Evolutionary conservation across 495 filamentous ascomycete species (phyloP), one percentile per base, ranked within the genome.

Genomic region (Annulohypoxylon bovei): DNA sequence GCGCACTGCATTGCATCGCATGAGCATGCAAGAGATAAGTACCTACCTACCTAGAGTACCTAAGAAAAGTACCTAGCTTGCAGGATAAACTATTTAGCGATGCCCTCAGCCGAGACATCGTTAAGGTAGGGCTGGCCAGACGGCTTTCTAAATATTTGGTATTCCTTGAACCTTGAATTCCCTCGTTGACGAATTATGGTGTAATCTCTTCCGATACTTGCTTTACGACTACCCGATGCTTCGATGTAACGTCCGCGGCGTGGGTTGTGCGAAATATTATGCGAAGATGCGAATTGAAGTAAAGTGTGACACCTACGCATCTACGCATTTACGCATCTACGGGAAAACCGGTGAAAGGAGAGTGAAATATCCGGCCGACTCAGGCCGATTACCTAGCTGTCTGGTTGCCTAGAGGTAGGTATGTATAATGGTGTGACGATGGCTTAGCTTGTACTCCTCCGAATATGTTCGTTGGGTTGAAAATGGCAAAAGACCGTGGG

Each of bases 1-100:
- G 22, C 64, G 60, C 63, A 64, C 68, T 55, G 64, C 69, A 67
- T 68, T 39, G 59, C 63, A 64, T 67, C 1, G 64, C 53, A 68
- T 63, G 9, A 50, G 46, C 42, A 53, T 35, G 11, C 39, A 20
- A 18, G 39, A 42, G 39, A 42, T 6, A 27, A n/a, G 52, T 53
- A 65, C 11, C n/a, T 37, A 35, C 27, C 27, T 30, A 52, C 25
- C 23, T 20, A 30, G 39, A 39, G 25, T 59, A 12, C 6, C 20
- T 7, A 28, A 25, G 16, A 32, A 2, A 28, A 32, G 22, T 33
- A 35, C 27, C 49, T 55, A 44, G 14, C 28, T 27, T 62, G 44
- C 25, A 54, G 20, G 53, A 39, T 8, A 39, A 16, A 39, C 39
- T 49, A 50, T 58, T 70, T 18, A 28, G 47, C 12, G 53, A 59